Evolutionary conservation across 2,329 filamentous ascomycete species (phyloP).

Genomic region (Pseudogymnoascus sp.): DNA sequence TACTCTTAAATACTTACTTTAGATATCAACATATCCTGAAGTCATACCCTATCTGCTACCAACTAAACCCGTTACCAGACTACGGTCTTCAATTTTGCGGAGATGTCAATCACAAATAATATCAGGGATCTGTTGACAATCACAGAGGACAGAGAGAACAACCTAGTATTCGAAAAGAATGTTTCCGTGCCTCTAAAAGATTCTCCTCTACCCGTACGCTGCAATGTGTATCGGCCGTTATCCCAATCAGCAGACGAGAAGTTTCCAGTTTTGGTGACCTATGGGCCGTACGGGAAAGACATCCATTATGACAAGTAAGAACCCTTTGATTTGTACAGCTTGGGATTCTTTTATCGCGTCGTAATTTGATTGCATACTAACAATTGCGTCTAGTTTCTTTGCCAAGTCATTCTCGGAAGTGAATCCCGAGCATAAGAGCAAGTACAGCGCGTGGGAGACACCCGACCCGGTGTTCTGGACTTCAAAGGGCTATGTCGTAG

Average conservation of each 20-base stretch:
- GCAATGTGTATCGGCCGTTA: conserved; percentile 47
- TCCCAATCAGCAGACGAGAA: conserved; percentile 27
- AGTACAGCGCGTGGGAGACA: conserved; percentile 40
- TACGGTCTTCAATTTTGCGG: neutral
- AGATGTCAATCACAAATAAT: conserved; percentile 7
- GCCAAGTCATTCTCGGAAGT: conserved; percentile 42
- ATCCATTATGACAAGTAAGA: conserved; percentile 54
- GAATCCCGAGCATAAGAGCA: conserved; percentile 36
- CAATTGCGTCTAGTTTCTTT: conserved; percentile 37
- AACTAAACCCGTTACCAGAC: neutral
- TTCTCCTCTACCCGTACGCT: conserved; percentile 38
- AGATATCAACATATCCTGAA: neutral
- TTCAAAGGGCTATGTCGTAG: conserved; percentile 35
- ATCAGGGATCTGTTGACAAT: conserved; percentile 18
- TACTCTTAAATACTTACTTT: neutral
- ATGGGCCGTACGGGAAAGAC: conserved; percentile 70
- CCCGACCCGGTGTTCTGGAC: conserved; percentile 41
- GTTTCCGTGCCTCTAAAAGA: conserved; percentile 40
- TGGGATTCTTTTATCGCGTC: conserved; percentile 1
- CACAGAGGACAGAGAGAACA: conserved; percentile 20
- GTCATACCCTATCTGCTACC: neutral
- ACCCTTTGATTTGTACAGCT: neutral
- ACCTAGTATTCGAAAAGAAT: conserved; percentile 42
- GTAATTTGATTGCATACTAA: neutral
- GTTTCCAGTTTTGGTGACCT: conserved; percentile 61